Evolutionary conservation across 371 early-diverging fungal species (phyloP), one percentile per base, ranked within the genome.

Genomic region (Mucor indicus): DNA sequence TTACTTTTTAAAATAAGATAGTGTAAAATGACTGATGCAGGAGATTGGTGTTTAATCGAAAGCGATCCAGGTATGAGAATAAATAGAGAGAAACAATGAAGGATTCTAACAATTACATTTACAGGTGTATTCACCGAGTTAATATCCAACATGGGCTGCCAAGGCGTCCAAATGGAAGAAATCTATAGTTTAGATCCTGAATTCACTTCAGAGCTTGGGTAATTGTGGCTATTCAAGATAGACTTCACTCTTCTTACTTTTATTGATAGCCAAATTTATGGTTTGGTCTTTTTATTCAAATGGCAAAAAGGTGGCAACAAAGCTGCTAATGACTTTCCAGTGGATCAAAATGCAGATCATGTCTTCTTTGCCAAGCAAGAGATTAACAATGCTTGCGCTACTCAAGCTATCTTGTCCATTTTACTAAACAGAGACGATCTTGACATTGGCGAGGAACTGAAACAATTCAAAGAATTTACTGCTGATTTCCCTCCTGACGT

Each of bases 281-380:
- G 96, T 7, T 66, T 95, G 24, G 85, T 96, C 45, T 96, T 96
- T 60, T 69, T 95, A 37, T 96, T 96, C 77, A 92, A 91, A 48
- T 93, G 87, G 87, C 79, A 81, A 67, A 67, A 64, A 6, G 60
- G 68, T 31, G 43, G 57, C 21, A 57, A 58, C 4, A 61, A 67
- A 31, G 61, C 69, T 17, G 9, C 30, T 8, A 9, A 33, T 33
- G 15, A 29, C 1, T 44, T 38, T 31, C 30, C 13, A 19, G 39
- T 32, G 8, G 57, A 77, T 21, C 53, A 41, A 5, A 40, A 57
- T 11, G 52, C 59, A 29, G 60, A 72, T 6, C 60, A 75, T 24
- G 79, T 93, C 27, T 92, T 91, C 50, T 93, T 93, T 69, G 87
- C 87, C 13, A 76, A 85, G 31, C 86, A 87, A 65, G 84, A 80